Conservation (phyloP, 2,329 filamentous ascomycete genomes). For the Ophiostoma quercus region DNA sequence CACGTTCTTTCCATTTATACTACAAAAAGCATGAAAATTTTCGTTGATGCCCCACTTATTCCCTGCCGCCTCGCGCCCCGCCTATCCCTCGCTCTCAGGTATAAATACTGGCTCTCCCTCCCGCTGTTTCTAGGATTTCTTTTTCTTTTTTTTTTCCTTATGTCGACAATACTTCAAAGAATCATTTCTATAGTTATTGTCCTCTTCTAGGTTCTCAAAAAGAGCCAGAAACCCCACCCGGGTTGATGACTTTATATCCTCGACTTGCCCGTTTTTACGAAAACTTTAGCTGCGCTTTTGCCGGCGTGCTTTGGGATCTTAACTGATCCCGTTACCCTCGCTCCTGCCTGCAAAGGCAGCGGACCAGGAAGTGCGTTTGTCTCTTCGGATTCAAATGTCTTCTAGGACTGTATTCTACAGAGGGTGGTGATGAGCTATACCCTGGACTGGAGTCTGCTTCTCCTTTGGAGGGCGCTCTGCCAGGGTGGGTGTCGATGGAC, state of each 20-base stretch:
- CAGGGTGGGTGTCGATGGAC: conserved; percentile 79
- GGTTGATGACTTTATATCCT: conserved; percentile 87
- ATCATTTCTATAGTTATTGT: conserved; percentile 99
- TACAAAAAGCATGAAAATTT: background rate
- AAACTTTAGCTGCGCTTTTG: conserved; percentile 19
- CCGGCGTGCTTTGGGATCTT: conserved; percentile 15
- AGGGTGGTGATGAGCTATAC: conserved; percentile 94
- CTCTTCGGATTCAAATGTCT: conserved; percentile 13
- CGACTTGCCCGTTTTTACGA: conserved; percentile 42
- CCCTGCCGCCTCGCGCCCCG: background rate
- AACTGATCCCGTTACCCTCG: conserved; percentile 49
- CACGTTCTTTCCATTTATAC: background rate
- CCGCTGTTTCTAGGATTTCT: conserved; percentile 32
- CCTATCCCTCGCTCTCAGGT: background rate
- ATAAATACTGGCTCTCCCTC: conserved; percentile 11
- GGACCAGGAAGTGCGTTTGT: conserved; percentile 34
- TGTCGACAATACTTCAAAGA: conserved; percentile 67
- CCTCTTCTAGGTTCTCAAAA: conserved; percentile 86
- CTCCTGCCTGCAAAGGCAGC: conserved; percentile 57
- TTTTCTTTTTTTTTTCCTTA: conserved; percentile 49
- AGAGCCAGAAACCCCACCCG: conserved; percentile 91
- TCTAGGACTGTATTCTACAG: conserved; percentile 58
- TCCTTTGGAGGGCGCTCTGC: conserved; percentile 64
- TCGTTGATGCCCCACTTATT: background rate
- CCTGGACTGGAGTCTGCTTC: conserved; percentile 55